phyloP scores from a whole-genome alignment of 2,329 filamentous ascomycete genomes.

The Colletotrichum sp. region DNA sequence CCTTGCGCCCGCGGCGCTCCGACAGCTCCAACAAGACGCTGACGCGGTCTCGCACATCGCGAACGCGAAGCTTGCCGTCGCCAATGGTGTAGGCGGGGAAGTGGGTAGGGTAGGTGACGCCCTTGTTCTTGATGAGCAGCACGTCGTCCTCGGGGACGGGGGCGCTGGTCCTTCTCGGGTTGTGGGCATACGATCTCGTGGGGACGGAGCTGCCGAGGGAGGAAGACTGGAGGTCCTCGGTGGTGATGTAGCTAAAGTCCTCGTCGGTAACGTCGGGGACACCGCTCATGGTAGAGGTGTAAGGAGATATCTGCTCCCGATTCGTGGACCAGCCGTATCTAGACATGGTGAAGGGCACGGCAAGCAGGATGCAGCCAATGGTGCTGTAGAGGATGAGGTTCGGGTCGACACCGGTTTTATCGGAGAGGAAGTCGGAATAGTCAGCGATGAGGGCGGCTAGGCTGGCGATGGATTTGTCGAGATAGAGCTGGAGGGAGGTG shows the following conservation, averaged over 20 bases:
- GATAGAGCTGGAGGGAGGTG: conserved; percentile 54
- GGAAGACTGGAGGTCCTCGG: conserved; percentile 67
- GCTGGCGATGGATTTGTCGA: conserved; percentile 57
- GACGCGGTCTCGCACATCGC: conserved; percentile 71
- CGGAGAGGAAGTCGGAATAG: conserved; percentile 57
- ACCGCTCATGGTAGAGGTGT: conserved; percentile 48
- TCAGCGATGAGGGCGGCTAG: conserved; percentile 52
- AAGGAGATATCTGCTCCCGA: conserved; percentile 57
- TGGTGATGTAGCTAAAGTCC: conserved; percentile 85
- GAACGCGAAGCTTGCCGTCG: conserved; percentile 72
- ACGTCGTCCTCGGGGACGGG: conserved; percentile 68
- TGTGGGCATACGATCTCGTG: conserved; percentile 39
- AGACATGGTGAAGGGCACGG: conserved; percentile 59
- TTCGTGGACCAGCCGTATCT: conserved; percentile 56
- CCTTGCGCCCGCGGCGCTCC: conserved; percentile 52
- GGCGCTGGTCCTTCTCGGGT: conserved; percentile 41
- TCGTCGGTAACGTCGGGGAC: conserved; percentile 72
- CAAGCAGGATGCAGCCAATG: conserved; percentile 51
- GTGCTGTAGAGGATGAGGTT: conserved; percentile 55
- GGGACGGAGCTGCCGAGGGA: conserved; percentile 38
- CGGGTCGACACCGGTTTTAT: conserved; percentile 55
- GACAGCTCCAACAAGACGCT: conserved; percentile 69
- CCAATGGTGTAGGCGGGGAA: conserved; percentile 80
- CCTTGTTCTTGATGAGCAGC: conserved; percentile 72
- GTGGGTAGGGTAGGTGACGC: conserved; percentile 69